These are phyloP conservation scores for Takakia lepidozioides DNA, from an alignment of 225 moss, liverwort and hornwort genomes.

Conservation along the genomic window DNA sequence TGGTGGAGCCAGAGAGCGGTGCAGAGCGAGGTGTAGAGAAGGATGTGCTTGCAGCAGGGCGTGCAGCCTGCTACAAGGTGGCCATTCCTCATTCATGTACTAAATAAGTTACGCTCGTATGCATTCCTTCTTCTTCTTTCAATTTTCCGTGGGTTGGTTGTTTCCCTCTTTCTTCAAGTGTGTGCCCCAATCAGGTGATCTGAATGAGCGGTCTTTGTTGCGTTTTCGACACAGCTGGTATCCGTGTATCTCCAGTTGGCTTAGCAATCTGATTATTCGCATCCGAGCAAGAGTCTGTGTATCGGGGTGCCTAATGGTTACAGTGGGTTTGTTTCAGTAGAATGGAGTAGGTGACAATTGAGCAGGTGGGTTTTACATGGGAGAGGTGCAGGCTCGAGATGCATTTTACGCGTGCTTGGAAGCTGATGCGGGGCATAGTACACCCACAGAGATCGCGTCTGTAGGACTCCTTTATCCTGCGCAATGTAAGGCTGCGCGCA, in stretches of 20 bases:
- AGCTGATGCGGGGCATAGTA: conserved; percentile 46
- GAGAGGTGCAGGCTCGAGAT: conserved; percentile 54
- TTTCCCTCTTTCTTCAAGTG: background rate
- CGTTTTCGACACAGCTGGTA: background rate
- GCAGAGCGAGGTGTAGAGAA: conserved; percentile 21
- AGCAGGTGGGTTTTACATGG: no score
- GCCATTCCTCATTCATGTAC: no score
- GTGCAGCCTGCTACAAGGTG: conserved; percentile 76
- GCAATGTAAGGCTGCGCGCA: conserved; percentile 68
- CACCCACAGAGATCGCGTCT: conserved; percentile 75
- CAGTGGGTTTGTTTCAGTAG: background rate
- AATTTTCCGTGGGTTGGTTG: background rate
- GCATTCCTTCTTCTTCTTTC: background rate
- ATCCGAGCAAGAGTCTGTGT: no score
- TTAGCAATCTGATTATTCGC: no score
- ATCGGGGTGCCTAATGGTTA: no score
- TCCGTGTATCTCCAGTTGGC: background rate
- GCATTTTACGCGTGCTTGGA: conserved; percentile 70
- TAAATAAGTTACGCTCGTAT: no score
- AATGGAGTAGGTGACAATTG: background rate
- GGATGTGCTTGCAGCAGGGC: conserved; percentile 66
- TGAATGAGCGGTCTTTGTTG: background rate
- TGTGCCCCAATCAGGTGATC: background rate
- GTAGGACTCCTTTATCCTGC: conserved; percentile 71
- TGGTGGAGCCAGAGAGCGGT: no score